Percentiles rank a stretch among this genome's conserved stretches.
Evolutionary conservation across 2,329 filamentous ascomycete genomes (phyloP).

Genomic region (Xylaria sp.): DNA sequence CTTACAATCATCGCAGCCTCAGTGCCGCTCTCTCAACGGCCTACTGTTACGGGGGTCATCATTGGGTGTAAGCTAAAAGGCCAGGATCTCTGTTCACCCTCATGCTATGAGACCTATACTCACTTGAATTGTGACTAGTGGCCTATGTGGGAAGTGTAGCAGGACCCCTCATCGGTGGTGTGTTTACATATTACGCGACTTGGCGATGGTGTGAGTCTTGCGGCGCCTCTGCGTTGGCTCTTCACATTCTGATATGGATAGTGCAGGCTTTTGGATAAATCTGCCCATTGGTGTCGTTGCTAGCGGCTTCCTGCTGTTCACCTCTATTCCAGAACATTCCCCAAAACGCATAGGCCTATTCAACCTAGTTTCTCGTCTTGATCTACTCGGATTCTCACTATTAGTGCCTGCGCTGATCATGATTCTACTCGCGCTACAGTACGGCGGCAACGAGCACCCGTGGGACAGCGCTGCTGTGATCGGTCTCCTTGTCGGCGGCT

Average conservation of each 20-base stretch:
- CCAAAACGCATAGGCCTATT: not conserved
- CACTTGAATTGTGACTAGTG: conserved; percentile 12
- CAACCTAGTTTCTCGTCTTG: conserved; percentile 37
- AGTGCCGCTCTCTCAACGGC: conserved; percentile 41
- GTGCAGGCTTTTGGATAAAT: conserved; percentile 40
- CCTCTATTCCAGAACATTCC: conserved; percentile 32
- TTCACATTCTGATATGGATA: not conserved
- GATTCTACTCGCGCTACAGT: conserved; percentile 60
- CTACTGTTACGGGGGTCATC: conserved; percentile 40
- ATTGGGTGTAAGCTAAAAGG: conserved; percentile 34
- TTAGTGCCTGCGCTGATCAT: conserved; percentile 53
- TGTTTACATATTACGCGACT: conserved; percentile 37
- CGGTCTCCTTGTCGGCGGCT: conserved; percentile 52
- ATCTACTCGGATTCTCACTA: conserved; percentile 47
- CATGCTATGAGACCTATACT: not conserved
- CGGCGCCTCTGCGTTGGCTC: not conserved
- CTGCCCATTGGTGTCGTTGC: conserved; percentile 41
- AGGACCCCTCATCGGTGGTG: conserved; percentile 42
- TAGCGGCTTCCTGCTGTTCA: conserved; percentile 38
- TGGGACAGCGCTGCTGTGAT: conserved; percentile 54
- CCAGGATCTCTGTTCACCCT: conserved; percentile 27
- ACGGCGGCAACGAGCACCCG: conserved; percentile 53
- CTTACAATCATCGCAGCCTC: conserved; percentile 42
- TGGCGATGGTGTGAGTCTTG: conserved; percentile 40
- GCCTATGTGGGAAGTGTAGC: conserved; percentile 15